Base-by-base conservation (phyloP, 2,329 filamentous ascomycete species). In the Botryotinia narcissicola region DNA sequence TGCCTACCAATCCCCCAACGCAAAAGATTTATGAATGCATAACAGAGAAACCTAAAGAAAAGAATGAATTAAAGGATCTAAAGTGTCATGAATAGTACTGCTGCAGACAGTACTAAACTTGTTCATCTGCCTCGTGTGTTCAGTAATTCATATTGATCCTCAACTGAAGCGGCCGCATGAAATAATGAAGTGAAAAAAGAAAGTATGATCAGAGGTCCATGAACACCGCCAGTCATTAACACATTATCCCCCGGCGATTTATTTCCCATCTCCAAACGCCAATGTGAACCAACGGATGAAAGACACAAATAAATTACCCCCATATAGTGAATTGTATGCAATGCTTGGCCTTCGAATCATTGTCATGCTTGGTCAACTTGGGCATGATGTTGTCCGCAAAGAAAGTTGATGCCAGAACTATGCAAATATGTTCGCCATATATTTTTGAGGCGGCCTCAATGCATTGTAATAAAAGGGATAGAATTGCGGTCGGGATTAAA, bases 191-290 rank as follows among this genome's bases (percentile, higher is more conserved):
- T 40, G 48, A 67, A 20, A 14, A 54, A 57, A 12, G 25, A 57
- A 61, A 61, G 14, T 20, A 61, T 35, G 68, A 70, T 35, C 25
- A 67, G 54, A 59, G 40, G n/a, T 42, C 54, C 44, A 40, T 68
- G 48, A 68, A 57, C 37, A 57, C 66, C 68, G 42, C 40, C 68
- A n/a, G 37, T 61, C 54, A n/a, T 61, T 32, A 70, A 29, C 54
- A 46, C 42, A 35, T 60, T 46, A 46, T 70, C 44, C 44, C 37
- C 51, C n/a, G 66, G 66, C n/a, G 61, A 46, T 59, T 70, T 60
- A 61, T 70, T 59, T 60, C 62, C 61, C 61, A 66, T 72, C 37
- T 46, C 71, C 62, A 72, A 54, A 69, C 71, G 71, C 71, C 71
- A 60, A 60, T 67, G 70, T 72, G 42, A 66, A 57, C 62, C 71